Conservation (phyloP, 2,329 filamentous ascomycete genomes). For the Colletotrichum gigasporum region DNA sequence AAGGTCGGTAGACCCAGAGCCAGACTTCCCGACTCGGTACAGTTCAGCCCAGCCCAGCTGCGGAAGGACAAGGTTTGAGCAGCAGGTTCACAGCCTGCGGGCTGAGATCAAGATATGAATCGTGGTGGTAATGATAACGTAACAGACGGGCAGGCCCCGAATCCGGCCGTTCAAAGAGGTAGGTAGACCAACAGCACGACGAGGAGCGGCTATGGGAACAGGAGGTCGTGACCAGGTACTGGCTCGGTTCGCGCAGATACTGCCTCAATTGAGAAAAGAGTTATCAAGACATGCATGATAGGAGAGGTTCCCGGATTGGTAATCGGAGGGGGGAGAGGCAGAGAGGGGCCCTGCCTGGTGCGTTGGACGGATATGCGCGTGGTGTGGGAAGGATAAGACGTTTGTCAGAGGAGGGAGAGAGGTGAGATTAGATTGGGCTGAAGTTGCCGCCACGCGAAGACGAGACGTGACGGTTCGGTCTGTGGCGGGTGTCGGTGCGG, state of each 20-base stretch:
- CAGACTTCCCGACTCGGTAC: no score
- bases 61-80: not conserved
- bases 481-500: not conserved
- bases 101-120: not conserved
- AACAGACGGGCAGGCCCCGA: conserved; percentile 4
- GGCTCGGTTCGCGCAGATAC: conserved; percentile 13
- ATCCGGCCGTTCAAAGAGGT: not conserved
- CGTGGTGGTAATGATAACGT: conserved; percentile 16
- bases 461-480: no score
- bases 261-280: conserved; percentile 28
- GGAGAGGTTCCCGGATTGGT: conserved; percentile 9
- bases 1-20: not conserved
- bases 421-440: not conserved
- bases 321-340: not conserved
- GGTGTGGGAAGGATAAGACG: not conserved
- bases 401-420: not conserved
- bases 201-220: not conserved
- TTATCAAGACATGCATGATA: conserved; percentile 29
- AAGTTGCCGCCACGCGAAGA: not conserved
- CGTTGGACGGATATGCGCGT: not conserved
- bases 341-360: not conserved
- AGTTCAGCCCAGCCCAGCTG: not conserved
- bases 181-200: not conserved
- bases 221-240: not conserved
- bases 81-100: not conserved